phyloP scores from a whole-genome alignment of 2,329 filamentous ascomycete species.

The Claviceps arundinis region DNA sequence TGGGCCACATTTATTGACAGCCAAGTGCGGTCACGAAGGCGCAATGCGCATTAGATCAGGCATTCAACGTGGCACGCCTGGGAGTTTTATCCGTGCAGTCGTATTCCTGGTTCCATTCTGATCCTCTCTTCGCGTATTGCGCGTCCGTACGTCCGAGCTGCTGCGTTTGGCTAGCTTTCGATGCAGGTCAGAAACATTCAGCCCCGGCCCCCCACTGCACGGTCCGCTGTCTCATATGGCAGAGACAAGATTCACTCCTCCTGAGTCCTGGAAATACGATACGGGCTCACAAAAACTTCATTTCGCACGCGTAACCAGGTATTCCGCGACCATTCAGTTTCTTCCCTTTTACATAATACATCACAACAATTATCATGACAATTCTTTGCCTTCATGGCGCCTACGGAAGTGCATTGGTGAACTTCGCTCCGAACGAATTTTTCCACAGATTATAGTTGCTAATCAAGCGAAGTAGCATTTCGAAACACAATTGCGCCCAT shows the following conservation, averaged over 20 bases:
- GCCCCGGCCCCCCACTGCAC: not conserved
- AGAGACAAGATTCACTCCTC: not conserved
- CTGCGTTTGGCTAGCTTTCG: not conserved
- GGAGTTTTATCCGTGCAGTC: not conserved
- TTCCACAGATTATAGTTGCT: not conserved
- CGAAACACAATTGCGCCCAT: not conserved
- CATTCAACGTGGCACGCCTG: not conserved
- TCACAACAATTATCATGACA: not conserved
- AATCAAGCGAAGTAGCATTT: not conserved
- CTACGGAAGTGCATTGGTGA: constrained; percentile 2
- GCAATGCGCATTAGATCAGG: not conserved
- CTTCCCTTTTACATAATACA: not conserved
- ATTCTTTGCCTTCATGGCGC: constrained; percentile 6
- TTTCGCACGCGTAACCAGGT: too few species aligned
- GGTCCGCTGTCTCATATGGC: not conserved
- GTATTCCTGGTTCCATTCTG: not conserved
- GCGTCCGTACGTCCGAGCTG: not conserved
- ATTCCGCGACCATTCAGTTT: too few species aligned
- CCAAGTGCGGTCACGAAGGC: not conserved
- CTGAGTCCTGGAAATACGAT: not conserved
- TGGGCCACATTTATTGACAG: not conserved
- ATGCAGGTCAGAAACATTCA: not conserved
- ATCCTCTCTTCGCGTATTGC: not conserved
- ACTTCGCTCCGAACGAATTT: too few species aligned
- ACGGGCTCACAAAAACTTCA: too few species aligned